Conservation (phyloP, 1,284 basidiomycete species). For the Salmacisia buchloeana region DNA sequence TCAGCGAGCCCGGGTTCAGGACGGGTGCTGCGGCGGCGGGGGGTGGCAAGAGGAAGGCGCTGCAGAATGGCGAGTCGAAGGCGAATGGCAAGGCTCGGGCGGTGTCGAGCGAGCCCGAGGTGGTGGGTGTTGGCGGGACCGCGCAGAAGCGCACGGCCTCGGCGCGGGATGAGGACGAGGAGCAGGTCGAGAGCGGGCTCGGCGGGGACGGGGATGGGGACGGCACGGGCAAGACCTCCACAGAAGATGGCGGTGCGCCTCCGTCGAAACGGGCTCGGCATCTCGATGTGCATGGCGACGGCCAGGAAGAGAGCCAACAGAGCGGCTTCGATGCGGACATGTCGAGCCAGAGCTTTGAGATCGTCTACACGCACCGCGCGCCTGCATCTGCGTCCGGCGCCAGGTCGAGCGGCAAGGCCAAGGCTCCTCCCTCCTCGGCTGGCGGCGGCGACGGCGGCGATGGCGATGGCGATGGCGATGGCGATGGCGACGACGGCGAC, state of each 20-base stretch:
- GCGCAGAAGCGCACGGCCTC: not conserved
- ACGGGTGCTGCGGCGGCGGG: not conserved
- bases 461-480: slow-evolving; percentile 10
- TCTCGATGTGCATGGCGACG: no score
- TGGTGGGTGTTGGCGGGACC: no score
- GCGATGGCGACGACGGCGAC: slow-evolving; percentile 13
- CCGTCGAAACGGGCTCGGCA: no score
- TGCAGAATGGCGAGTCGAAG: not conserved
- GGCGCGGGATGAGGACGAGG: not conserved
- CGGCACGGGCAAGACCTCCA: not conserved
- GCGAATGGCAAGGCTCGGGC: not conserved
- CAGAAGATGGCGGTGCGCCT: no score
- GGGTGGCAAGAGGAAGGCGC: not conserved
- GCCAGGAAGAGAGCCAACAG: no score
- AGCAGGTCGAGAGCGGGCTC: not conserved
- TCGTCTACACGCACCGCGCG: not conserved
- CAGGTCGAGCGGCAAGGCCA: slow-evolving; percentile 23
- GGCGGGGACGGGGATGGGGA: not conserved
- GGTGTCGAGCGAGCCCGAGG: not conserved
- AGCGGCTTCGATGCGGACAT: not conserved
- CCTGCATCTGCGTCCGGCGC: no score
- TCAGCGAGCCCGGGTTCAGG: slow-evolving; percentile 16
- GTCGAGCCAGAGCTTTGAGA: slow-evolving; percentile 3
- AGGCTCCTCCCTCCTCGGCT: slow-evolving; percentile 6
- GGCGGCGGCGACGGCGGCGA: slow-evolving; percentile 15